phyloP scores from a whole-genome alignment of 768 basidiomycete species.

The Lactarius indigo region DNA sequence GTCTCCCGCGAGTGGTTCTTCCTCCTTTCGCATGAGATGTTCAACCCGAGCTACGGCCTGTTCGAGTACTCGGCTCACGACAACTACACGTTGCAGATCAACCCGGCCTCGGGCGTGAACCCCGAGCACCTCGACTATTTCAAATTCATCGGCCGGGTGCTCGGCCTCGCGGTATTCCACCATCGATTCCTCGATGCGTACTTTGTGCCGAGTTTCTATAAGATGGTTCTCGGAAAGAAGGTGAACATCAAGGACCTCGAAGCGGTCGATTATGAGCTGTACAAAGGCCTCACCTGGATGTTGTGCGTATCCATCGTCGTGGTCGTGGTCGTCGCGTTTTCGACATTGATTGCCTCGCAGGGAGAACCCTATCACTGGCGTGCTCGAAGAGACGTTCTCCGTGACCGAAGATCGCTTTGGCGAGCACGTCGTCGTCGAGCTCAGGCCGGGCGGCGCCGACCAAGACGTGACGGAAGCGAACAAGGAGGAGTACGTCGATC shows the following conservation, averaged over 20 bases:
- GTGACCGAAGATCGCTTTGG: slow-evolving; percentile 73
- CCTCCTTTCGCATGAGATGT: slow-evolving; percentile 77
- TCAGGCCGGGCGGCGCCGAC: slow-evolving; percentile 58
- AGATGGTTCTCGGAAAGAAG: slow-evolving; percentile 65
- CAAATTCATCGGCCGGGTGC: slow-evolving; percentile 72
- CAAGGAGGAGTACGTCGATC: slow-evolving; percentile 75
- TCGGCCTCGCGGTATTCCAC: slow-evolving; percentile 77
- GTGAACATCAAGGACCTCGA: slow-evolving; percentile 63
- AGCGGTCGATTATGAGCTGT: slow-evolving; percentile 63
- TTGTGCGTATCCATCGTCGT: slow-evolving; percentile 44
- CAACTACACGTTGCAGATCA: slow-evolving; percentile 79
- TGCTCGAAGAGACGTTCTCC: slow-evolving; percentile 71
- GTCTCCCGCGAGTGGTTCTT: slow-evolving; percentile 87
- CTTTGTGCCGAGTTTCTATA: slow-evolving; percentile 78
- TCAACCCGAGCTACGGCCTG: slow-evolving; percentile 78
- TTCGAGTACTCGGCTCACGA: slow-evolving; percentile 80
- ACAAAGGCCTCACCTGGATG: slow-evolving; percentile 72
- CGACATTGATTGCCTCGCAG: slow-evolving; percentile 35
- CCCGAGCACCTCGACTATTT: slow-evolving; percentile 78
- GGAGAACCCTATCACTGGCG: slow-evolving; percentile 72
- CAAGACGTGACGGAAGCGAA: slow-evolving; percentile 68
- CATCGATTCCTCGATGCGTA: slow-evolving; percentile 75
- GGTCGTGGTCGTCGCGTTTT: slow-evolving; percentile 1
- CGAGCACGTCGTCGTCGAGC: slow-evolving; percentile 62
- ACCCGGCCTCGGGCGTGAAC: slow-evolving; percentile 70